These are phyloP conservation scores for Magnolia changhungtana DNA, from an alignment of 164 flowering plant genomes.

Conservation along the genomic window DNA sequence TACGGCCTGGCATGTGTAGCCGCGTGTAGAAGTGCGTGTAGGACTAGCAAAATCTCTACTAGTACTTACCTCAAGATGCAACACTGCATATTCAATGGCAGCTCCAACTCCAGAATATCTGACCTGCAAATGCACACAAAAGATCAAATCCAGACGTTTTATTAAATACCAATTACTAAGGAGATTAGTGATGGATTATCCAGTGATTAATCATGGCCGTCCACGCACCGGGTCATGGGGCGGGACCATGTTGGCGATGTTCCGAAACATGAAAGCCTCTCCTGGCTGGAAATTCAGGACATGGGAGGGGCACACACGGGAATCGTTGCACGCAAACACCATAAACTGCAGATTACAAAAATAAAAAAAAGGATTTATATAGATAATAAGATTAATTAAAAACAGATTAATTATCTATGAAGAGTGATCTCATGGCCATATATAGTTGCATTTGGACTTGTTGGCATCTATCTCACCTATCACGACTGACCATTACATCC, in stretches of 20 bases:
- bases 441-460: no score
- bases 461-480: no score
- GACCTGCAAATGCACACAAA: conserved; percentile 24
- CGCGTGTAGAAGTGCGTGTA: no score
- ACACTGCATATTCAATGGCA: conserved; percentile 63
- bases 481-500: not conserved
- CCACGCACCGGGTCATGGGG: conserved; percentile 50
- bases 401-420: no score
- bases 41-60: no score
- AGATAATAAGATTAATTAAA: no score
- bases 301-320: conserved; percentile 85
- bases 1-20: no score
- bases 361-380: no score
- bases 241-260: conserved; percentile 92
- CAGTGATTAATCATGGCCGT: not conserved
- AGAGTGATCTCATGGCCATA: not conserved
- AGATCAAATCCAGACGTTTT: not conserved
- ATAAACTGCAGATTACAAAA: conserved; percentile 46
- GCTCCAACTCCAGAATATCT: conserved; percentile 60
- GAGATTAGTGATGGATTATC: not conserved
- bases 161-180: not conserved
- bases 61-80: conserved; percentile 44
- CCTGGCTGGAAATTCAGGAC: conserved; percentile 78
- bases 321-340: conserved; percentile 92
- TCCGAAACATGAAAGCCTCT: conserved; percentile 82